These are phyloP conservation scores for Arthrobotrys sphaeroides DNA, from an alignment of 2,329 filamentous ascomycete species.

Conservation along the genomic window DNA sequence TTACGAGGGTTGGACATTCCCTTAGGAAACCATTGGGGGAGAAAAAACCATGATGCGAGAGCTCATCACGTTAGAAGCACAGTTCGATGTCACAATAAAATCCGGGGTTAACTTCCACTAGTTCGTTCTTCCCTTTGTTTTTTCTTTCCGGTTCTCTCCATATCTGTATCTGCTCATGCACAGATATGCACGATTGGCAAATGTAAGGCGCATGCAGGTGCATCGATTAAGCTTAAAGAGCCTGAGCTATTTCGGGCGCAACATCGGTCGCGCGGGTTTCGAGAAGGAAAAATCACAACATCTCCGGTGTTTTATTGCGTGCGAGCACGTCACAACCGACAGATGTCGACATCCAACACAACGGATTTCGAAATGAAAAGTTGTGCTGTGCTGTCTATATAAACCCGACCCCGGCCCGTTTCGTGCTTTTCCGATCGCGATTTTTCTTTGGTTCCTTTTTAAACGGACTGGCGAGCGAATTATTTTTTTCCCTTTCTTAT, in stretches of 20 bases:
- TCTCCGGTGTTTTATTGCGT: slow-evolving; percentile 28
- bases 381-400: no score
- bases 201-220: not conserved
- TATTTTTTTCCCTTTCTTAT: not conserved
- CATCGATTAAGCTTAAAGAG: slow-evolving; percentile 30
- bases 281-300: slow-evolving; percentile 34
- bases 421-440: not conserved
- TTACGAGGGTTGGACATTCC: not conserved
- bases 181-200: not conserved
- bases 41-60: not conserved
- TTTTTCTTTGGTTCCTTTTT: not conserved
- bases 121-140: not conserved
- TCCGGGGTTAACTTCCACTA: not conserved
- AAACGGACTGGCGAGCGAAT: slow-evolving; percentile 11
- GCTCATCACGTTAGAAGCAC: not conserved
- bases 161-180: not conserved
- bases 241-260: slow-evolving; percentile 38
- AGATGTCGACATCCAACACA: not conserved
- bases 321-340: slow-evolving; percentile 24
- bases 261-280: slow-evolving; percentile 6
- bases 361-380: not conserved
- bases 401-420: not conserved
- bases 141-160: no score
- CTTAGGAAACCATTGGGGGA: not conserved
- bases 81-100: not conserved